Base-by-base conservation (phyloP, 208 protist species). In the Wallacemonas sp. region DNA sequence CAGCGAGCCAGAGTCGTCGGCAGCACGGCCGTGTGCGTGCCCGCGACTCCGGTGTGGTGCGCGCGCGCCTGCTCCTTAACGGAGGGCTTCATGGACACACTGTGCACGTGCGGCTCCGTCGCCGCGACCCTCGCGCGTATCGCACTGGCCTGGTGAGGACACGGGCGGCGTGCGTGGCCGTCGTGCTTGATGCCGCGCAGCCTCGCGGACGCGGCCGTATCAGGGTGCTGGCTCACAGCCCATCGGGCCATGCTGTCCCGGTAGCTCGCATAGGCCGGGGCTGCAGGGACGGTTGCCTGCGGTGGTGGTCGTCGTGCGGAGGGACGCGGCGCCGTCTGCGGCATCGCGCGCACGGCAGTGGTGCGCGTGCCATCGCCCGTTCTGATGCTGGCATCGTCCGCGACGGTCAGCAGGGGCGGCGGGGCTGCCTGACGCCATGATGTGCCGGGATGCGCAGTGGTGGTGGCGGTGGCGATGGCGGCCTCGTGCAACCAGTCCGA, bases 101-200 rank as follows among this genome's bases (percentile, higher is more conserved):
- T 59, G 50, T 75, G 73, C 20, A 75, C 52, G 2, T 70, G 67
- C 41, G 74, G 63, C 57, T 48, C 48, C 11, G 69, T 67, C 1
- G 50, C 59, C 2, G 74, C 66, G 1, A 64, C 67, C 31, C 36
- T 44, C 63, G 70, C 18, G 36, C 20, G 39, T 61, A 50, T 20
- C 41, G 50, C n/a, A n/a, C n/a, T n/a, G 23, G 59, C 67, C 41
- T 18, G n/a, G 32, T 78, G 61, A 23, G 68, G n/a, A 49, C 68
- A n/a, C n/a, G n/a, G n/a, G n/a, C n/a, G n/a, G n/a, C 22, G 10
- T 61, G 65, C 23, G 59, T 66, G 42, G 16, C 16, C 11, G 42
- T 16, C 7, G 42, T 48, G 42, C n/a, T 48, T 48, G 42, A 22
- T 48, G 42, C 42, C 4, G 42, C 16, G 11, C 18, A 8, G 18